These are phyloP conservation scores for Cytospora chrysosperma DNA, from an alignment of 2,329 filamentous ascomycete species.

Conservation along the genomic window DNA sequence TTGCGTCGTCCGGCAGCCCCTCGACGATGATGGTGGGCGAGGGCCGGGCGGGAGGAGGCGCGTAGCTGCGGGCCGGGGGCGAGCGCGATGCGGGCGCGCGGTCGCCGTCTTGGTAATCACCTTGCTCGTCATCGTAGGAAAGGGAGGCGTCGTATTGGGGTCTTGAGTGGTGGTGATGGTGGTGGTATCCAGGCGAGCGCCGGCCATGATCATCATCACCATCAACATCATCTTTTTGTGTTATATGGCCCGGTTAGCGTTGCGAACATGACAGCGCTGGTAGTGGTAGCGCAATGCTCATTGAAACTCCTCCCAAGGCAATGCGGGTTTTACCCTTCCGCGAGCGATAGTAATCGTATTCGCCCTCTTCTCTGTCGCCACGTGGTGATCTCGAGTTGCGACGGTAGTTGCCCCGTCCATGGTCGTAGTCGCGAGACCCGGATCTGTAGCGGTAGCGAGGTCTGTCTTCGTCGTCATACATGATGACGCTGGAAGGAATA, in stretches of 20 bases:
- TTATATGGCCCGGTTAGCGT: slow-evolving; percentile 20
- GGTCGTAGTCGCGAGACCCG: slow-evolving; percentile 30
- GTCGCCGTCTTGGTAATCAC: slow-evolving; percentile 13
- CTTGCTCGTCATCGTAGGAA: slow-evolving; percentile 23
- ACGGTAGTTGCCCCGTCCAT: slow-evolving; percentile 26
- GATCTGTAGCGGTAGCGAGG: slow-evolving; percentile 32
- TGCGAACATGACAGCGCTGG: slow-evolving; percentile 13
- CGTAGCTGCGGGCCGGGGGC: slow-evolving; percentile 13
- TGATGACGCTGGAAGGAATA: slow-evolving; percentile 30
- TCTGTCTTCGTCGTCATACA: slow-evolving; percentile 45
- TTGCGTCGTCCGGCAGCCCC: slow-evolving; percentile 49
- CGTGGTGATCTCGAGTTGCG: slow-evolving; percentile 25
- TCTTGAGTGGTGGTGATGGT: neutral
- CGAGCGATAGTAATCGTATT: slow-evolving; percentile 44
- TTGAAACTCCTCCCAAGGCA: slow-evolving; percentile 17
- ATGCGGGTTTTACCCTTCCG: slow-evolving; percentile 43
- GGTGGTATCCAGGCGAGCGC: slow-evolving; percentile 7
- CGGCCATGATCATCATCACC: neutral
- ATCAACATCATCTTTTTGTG: slow-evolving; percentile 21
- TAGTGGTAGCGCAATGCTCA: neutral
- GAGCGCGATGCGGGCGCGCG: too few species aligned
- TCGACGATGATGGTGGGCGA: slow-evolving; percentile 50
- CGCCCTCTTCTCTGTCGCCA: slow-evolving; percentile 28
- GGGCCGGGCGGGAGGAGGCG: slow-evolving; percentile 19
- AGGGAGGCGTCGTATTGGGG: slow-evolving; percentile 19